Evolutionary conservation across 1,139 yeast species (phyloP).

Genomic region (Nakaseomyces uthaithaninus): DNA sequence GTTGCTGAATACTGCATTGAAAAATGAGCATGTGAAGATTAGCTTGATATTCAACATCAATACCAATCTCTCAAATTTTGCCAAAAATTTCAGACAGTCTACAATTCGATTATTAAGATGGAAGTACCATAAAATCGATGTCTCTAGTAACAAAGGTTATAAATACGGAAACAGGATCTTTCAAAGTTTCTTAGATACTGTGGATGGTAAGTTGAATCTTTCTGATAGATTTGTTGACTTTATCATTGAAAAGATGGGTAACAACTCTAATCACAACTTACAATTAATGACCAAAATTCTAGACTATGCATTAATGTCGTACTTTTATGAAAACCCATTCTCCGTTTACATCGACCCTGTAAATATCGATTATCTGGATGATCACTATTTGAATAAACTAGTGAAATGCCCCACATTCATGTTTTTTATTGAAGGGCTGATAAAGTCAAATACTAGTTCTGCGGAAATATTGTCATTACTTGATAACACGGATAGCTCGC

Average conservation of each 20-base stretch:
- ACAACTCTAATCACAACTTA: conserved; percentile 28
- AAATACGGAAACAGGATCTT: conserved; percentile 30
- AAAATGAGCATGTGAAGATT: conserved; percentile 23
- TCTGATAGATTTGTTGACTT: conserved; percentile 28
- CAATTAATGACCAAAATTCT: conserved; percentile 42
- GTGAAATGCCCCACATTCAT: conserved; percentile 43
- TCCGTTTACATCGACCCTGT: conserved; percentile 39
- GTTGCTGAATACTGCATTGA: conserved; percentile 24
- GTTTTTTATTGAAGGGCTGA: conserved; percentile 34
- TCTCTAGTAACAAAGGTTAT: conserved; percentile 30
- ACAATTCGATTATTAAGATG: conserved; percentile 28
- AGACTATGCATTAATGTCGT: conserved; percentile 59
- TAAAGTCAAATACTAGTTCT: conserved; percentile 24
- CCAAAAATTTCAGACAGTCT: conserved; percentile 29
- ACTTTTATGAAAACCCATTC: conserved; percentile 62
- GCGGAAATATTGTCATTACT: conserved; percentile 25
- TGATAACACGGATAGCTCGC: conserved; percentile 20
- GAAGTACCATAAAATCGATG: conserved; percentile 24
- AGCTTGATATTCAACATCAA: conserved; percentile 29
- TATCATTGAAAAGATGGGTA: conserved; percentile 28
- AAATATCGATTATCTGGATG: conserved; percentile 30
- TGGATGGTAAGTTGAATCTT: conserved; percentile 30
- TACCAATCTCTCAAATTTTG: conserved; percentile 30
- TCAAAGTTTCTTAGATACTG: conserved; percentile 30
- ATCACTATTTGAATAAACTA: conserved; percentile 35